Percentiles rank a stretch among this genome's conserved stretches.
Evolutionary conservation across 2,329 filamentous ascomycete genomes (phyloP).

Genomic region (Beauveria rudraprayagi): DNA sequence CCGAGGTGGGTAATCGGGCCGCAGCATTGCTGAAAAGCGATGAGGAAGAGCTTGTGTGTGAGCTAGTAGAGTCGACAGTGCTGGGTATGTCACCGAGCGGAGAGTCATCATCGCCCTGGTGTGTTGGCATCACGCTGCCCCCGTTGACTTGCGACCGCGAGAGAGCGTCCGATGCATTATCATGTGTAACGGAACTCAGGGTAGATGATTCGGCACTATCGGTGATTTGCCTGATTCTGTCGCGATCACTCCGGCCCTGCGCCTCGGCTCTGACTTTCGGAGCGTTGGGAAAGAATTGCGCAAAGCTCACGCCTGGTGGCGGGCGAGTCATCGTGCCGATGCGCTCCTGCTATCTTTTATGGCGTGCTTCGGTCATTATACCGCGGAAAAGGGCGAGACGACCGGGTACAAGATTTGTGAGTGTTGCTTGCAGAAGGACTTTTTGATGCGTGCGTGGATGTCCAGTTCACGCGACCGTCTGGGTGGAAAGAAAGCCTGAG

Average conservation of each 20-base stretch:
- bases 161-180: slow-evolving; percentile 14
- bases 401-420: slow-evolving; percentile 13
- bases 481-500: slow-evolving; percentile 6
- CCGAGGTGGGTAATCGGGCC: slow-evolving; percentile 32
- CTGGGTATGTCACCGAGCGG: slow-evolving; percentile 59
- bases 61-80: slow-evolving; percentile 64
- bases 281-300: slow-evolving; percentile 77
- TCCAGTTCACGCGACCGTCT: slow-evolving; percentile 10
- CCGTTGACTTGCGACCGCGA: slow-evolving; percentile 8
- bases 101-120: slow-evolving; percentile 50
- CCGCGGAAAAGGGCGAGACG: slow-evolving; percentile 26
- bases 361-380: slow-evolving; percentile 50
- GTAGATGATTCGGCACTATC: slow-evolving; percentile 18
- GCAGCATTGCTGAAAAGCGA: slow-evolving; percentile 57
- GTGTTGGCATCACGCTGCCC: slow-evolving; percentile 25
- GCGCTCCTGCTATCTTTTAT: slow-evolving; percentile 42
- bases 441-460: background rate
- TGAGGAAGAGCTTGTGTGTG: slow-evolving; percentile 60
- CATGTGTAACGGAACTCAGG: slow-evolving; percentile 18
- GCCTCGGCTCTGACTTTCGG: slow-evolving; percentile 52
- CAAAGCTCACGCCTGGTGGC: slow-evolving; percentile 66
- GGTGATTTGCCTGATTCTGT: slow-evolving; percentile 21
- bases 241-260: slow-evolving; percentile 28
- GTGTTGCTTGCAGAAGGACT: slow-evolving; percentile 4
- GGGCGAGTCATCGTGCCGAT: slow-evolving; percentile 69